A percentile compares a stretch with the other conserved stretches of the same genome.
Conservation (phyloP, 768 basidiomycete genomes). For the Pulveroboletus sp. region DNA sequence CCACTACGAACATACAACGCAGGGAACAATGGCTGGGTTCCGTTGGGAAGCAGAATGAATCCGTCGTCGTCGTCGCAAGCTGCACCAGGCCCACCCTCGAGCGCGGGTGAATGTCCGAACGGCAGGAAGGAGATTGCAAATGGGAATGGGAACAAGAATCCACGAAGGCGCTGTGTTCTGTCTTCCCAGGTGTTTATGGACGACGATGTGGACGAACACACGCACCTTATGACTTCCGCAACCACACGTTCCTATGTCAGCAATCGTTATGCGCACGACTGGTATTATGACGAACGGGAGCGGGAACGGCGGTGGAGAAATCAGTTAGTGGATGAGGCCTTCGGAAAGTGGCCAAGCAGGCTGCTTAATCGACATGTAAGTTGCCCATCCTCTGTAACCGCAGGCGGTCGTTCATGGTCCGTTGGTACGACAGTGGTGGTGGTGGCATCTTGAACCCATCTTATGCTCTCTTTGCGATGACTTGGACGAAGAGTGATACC, state of each 20-base stretch:
- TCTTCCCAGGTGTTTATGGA: conserved; percentile 9
- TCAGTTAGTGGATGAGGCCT: conserved; percentile 44
- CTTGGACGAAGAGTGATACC: conserved; percentile 45
- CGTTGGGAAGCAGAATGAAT: conserved; percentile 56
- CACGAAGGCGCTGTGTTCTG: conserved; percentile 3
- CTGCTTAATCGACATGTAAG: conserved; percentile 67
- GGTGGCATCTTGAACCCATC: conserved; percentile 67
- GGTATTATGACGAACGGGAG: conserved; percentile 19
- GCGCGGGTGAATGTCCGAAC: background rate
- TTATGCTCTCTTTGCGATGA: conserved; percentile 55
- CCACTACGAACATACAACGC: conserved; percentile 63
- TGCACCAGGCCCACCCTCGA: background rate
- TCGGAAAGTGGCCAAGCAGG: conserved; percentile 66
- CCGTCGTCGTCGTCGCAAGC: conserved; percentile 16
- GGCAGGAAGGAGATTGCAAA: background rate
- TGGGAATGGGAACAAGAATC: background rate
- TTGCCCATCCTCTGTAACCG: conserved; percentile 5
- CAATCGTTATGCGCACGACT: conserved; percentile 21
- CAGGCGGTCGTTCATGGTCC: background rate
- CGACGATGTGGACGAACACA: conserved; percentile 34
- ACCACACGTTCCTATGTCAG: conserved; percentile 17
- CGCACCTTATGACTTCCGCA: conserved; percentile 35
- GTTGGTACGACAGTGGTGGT: conserved; percentile 65
- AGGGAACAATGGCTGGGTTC: conserved; percentile 52
- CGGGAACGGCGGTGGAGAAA: conserved; percentile 42